Evolutionary conservation across 1,139 yeast genomes (phyloP).

Genomic region (Sugiyamaella grinbergsii): DNA sequence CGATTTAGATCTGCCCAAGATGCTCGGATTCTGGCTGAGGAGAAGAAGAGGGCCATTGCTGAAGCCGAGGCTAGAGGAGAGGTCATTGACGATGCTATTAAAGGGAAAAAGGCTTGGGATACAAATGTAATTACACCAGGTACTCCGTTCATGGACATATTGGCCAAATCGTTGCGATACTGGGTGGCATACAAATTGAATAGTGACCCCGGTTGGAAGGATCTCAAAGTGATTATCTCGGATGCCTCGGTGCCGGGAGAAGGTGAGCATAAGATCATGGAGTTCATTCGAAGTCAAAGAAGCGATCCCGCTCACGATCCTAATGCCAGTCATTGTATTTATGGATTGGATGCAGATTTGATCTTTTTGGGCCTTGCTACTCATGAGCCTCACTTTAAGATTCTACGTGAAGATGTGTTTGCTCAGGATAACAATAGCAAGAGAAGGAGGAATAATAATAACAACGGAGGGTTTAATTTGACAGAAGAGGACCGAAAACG

Average conservation of each 20-base stretch:
- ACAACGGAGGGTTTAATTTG: conserved; percentile 26
- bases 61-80: conserved; percentile 51
- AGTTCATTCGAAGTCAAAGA: conserved; percentile 81
- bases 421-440: conserved; percentile 65
- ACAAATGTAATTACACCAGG: conserved; percentile 97
- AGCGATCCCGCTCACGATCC: conserved; percentile 75
- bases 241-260: conserved; percentile 99
- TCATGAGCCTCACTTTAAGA: conserved; percentile 95
- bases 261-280: conserved; percentile 99
- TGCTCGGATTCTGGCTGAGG: conserved; percentile 58
- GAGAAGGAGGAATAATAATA: conserved; percentile 41
- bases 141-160: conserved; percentile 93
- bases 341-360: conserved; percentile 97
- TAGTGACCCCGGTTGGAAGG: conserved; percentile 89
- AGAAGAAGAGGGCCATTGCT: conserved; percentile 47
- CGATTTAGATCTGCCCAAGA: conserved; percentile 95
- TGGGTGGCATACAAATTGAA: conserved; percentile 90
- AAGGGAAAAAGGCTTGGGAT: conserved; percentile 66
- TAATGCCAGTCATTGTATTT: conserved; percentile 90
- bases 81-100: conserved; percentile 46
- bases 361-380: conserved; percentile 96
- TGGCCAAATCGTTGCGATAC: conserved; percentile 81
- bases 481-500: conserved; percentile 47
- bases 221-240: conserved; percentile 77
- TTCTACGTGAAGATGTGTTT: conserved; percentile 94